A percentile compares a stretch with the other conserved stretches of the same genome.
Evolutionary conservation across 495 filamentous ascomycete genomes (phyloP).

Genomic region (Aspergillus heteromorphus): DNA sequence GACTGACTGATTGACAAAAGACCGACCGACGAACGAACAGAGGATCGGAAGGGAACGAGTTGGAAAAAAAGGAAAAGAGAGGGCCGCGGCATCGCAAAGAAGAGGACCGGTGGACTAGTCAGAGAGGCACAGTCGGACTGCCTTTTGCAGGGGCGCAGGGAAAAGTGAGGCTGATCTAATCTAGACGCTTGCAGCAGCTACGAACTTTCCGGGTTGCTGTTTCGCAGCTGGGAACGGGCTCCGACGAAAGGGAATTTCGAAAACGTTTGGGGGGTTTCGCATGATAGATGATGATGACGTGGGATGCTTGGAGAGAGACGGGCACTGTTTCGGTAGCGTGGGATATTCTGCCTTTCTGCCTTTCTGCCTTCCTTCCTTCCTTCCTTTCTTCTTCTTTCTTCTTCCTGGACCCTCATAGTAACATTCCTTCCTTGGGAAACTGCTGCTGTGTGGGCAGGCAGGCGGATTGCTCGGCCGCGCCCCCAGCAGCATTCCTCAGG

Average conservation of each 20-base stretch:
- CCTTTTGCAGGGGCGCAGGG: slow-evolving; percentile 2
- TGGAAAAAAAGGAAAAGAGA: neutral
- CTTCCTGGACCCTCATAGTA: too few relatives aligned
- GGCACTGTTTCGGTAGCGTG: neutral
- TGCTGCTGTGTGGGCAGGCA: too few relatives aligned
- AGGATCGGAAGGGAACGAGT: too few relatives aligned
- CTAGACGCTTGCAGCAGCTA: slow-evolving; percentile 9
- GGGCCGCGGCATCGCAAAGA: neutral
- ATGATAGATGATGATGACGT: slow-evolving; percentile 8
- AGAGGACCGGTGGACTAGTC: neutral
- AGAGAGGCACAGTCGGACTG: neutral
- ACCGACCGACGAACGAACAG: too few relatives aligned
- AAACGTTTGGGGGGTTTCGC: neutral
- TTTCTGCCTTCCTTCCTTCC: too few relatives aligned
- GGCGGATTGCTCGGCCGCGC: too few relatives aligned
- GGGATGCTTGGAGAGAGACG: slow-evolving; percentile 4
- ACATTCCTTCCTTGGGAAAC: neutral
- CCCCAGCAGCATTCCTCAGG: slow-evolving; percentile 15
- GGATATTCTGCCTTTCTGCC: too few relatives aligned
- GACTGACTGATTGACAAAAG: too few relatives aligned
- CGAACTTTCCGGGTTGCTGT: slow-evolving; percentile 3
- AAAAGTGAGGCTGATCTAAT: slow-evolving; percentile 14
- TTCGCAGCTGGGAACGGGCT: neutral
- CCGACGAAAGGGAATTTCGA: neutral
- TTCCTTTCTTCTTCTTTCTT: too few relatives aligned